Percentiles rank a stretch among this genome's conserved stretches.
phyloP scores from a whole-genome alignment of 2,329 filamentous ascomycete genomes.

The Aspergillus sp. region DNA sequence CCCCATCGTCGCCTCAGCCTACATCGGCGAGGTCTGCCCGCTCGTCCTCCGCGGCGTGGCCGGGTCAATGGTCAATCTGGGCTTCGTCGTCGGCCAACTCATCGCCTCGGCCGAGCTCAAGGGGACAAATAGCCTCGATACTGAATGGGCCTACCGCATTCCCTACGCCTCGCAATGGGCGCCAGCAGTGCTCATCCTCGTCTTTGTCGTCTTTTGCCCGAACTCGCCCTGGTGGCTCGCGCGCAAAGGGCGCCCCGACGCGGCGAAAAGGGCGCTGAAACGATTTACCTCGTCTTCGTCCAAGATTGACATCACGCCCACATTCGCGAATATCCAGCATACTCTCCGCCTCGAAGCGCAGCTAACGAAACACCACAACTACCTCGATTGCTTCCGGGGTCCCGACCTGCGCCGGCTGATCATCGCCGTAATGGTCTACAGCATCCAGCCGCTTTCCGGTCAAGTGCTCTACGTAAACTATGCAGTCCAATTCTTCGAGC shows the following conservation, averaged over 20 bases:
- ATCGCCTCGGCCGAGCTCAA: slow-evolving; percentile 36
- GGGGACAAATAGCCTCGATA: slow-evolving; percentile 23
- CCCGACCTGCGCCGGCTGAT: slow-evolving; percentile 33
- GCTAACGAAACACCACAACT: slow-evolving; percentile 18
- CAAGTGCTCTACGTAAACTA: slow-evolving; percentile 36
- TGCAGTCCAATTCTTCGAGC: slow-evolving; percentile 38
- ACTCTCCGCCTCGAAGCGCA: slow-evolving; percentile 31
- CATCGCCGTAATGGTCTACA: slow-evolving; percentile 34
- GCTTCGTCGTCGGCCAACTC: slow-evolving; percentile 37
- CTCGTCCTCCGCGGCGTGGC: slow-evolving; percentile 35
- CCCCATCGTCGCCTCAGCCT: slow-evolving; percentile 56
- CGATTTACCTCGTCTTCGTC: slow-evolving; percentile 25
- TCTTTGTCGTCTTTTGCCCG: slow-evolving; percentile 27
- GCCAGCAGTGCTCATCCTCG: slow-evolving; percentile 27
- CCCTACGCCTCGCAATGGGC: slow-evolving; percentile 33
- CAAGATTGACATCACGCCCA: slow-evolving; percentile 22
- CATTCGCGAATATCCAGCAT: slow-evolving; percentile 33
- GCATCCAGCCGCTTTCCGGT: slow-evolving; percentile 36
- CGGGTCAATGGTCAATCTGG: slow-evolving; percentile 34
- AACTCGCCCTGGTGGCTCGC: slow-evolving; percentile 33
- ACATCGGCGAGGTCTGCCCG: slow-evolving; percentile 36
- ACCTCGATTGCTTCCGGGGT: slow-evolving; percentile 33
- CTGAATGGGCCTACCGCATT: slow-evolving; percentile 27
- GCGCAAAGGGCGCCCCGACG: slow-evolving; percentile 26
- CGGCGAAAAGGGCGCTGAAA: slow-evolving; percentile 20